Conservation (phyloP, 2,329 filamentous ascomycete species). For the Colletotrichum viniferum region DNA sequence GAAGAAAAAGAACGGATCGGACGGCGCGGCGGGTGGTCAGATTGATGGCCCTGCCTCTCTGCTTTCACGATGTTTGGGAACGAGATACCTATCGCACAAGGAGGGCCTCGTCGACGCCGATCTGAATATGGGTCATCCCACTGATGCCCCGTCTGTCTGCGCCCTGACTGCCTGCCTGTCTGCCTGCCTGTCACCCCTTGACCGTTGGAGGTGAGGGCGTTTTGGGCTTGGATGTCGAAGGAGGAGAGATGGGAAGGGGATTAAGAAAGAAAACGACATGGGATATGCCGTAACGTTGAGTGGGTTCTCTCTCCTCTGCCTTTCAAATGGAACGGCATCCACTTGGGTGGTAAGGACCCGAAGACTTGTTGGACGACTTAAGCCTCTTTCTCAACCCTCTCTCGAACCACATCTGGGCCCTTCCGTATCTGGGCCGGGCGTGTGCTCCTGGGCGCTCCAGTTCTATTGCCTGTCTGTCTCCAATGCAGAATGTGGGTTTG, state of each 20-base stretch:
- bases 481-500: not conserved
- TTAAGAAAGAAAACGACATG: not conserved
- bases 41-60: no score
- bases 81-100: not conserved
- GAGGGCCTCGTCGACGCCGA: slow-evolving; percentile 8
- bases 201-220: not conserved
- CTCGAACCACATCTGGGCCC: not conserved
- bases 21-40: not conserved
- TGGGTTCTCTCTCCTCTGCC: not conserved
- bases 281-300: slow-evolving; percentile 11
- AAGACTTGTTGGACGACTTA: not conserved
- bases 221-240: not conserved
- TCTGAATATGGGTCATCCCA: slow-evolving; percentile 12
- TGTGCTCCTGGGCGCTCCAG: not conserved
- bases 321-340: not conserved
- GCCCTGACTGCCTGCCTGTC: not conserved
- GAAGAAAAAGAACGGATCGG: not conserved
- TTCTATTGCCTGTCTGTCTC: not conserved
- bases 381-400: not conserved
- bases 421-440: not conserved
- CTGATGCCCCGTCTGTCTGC: not conserved
- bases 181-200: not conserved
- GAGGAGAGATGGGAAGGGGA: not conserved
- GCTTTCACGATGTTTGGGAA: no score
- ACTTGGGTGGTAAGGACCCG: not conserved